Conservation (phyloP, 306 rosid species). For the Cucumis hystrix region DNA sequence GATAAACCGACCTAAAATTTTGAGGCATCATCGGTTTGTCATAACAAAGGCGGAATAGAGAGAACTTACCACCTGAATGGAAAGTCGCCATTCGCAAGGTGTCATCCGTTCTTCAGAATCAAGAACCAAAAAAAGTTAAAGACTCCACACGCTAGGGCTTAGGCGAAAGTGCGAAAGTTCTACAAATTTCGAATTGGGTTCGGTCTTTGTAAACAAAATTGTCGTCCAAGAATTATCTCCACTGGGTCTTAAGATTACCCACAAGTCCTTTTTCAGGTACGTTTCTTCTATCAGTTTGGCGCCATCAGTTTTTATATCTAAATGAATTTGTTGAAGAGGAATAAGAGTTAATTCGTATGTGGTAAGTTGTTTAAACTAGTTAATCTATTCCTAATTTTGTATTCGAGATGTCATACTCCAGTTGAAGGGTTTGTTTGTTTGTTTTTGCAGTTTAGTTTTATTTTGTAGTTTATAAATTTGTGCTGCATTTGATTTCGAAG, state of each 20-base stretch:
- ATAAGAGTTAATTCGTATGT: not conserved
- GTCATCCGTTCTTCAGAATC: not conserved
- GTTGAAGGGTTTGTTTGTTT: too few relatives aligned
- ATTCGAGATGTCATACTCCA: too few relatives aligned
- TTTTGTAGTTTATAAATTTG: too few relatives aligned
- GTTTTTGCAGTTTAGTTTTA: too few relatives aligned
- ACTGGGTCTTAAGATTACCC: not conserved
- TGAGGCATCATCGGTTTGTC: too few relatives aligned
- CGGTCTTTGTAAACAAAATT: not conserved
- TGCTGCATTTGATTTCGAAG: too few relatives aligned
- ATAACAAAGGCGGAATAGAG: too few relatives aligned
- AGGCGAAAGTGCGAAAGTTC: not conserved
- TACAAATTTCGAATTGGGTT: not conserved
- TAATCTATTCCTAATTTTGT: not conserved
- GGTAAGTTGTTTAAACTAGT: not conserved
- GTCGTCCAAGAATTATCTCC: not conserved
- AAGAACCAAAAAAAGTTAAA: not conserved
- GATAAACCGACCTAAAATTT: too few relatives aligned
- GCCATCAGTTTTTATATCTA: not conserved
- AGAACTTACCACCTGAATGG: too few relatives aligned
- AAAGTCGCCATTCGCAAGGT: not conserved
- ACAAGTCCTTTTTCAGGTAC: not conserved
- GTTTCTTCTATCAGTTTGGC: not conserved
- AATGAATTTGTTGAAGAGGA: not conserved
- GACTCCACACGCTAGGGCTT: not conserved